These are phyloP conservation scores for Xylariaceae sp. DNA, from an alignment of 2,329 filamentous ascomycete species.

Conservation along the genomic window DNA sequence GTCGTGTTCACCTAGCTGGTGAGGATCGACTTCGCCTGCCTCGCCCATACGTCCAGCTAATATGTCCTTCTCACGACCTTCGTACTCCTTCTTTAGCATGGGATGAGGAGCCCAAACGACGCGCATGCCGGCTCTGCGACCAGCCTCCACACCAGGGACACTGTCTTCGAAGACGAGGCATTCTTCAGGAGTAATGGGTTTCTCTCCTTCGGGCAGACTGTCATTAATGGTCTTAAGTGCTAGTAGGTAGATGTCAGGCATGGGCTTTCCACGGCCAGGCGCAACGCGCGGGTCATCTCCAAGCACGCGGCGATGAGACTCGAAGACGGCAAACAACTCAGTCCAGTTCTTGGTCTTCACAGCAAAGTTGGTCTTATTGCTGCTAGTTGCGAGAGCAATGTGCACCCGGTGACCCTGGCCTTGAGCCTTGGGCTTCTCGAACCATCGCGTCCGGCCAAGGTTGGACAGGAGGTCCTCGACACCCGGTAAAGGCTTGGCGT, in stretches of 20 bases:
- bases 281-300: slow-evolving; percentile 80
- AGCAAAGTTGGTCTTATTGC: slow-evolving; percentile 63
- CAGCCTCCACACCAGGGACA: slow-evolving; percentile 87
- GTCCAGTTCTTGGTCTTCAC: slow-evolving; percentile 65
- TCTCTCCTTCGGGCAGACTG: slow-evolving; percentile 56
- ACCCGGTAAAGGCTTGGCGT: slow-evolving; percentile 71
- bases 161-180: slow-evolving; percentile 96
- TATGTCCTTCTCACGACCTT: slow-evolving; percentile 71
- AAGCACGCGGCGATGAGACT: slow-evolving; percentile 64
- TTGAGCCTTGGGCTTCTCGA: slow-evolving; percentile 36
- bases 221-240: slow-evolving; percentile 82
- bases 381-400: slow-evolving; percentile 82
- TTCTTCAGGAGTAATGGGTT: slow-evolving; percentile 69
- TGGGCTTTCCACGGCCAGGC: slow-evolving; percentile 80
- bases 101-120: slow-evolving; percentile 89
- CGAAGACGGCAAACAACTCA: slow-evolving; percentile 61
- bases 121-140: slow-evolving; percentile 86
- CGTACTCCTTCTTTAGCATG: slow-evolving; percentile 68
- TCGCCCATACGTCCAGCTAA: slow-evolving; percentile 76
- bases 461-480: slow-evolving; percentile 62
- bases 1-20: slow-evolving; percentile 51
- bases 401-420: slow-evolving; percentile 50
- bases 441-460: slow-evolving; percentile 51
- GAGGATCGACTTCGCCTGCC: slow-evolving; percentile 49
- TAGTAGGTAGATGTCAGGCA: slow-evolving; percentile 89